These are phyloP conservation scores for Cladosporium sp. DNA, from an alignment of 2,329 filamentous ascomycete species.

Conservation along the genomic window DNA sequence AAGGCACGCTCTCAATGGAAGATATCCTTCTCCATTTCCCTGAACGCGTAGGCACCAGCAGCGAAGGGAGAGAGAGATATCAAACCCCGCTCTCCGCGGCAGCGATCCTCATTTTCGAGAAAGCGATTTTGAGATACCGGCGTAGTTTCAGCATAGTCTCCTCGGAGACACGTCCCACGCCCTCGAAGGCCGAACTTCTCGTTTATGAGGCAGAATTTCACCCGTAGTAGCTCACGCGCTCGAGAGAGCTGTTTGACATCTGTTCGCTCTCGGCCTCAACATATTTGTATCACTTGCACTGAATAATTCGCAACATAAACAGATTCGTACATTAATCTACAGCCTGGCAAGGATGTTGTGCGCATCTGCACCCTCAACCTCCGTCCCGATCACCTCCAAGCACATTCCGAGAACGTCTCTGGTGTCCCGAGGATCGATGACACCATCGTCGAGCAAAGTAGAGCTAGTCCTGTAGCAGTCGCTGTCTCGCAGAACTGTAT, in stretches of 20 bases:
- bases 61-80: neutral
- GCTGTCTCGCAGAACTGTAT: slow-evolving; percentile 1
- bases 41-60: too few relatives aligned
- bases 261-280: too few relatives aligned
- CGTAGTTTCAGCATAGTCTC: too few relatives aligned
- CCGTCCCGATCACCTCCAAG: neutral
- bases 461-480: slow-evolving; percentile 11
- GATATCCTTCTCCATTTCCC: neutral
- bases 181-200: too few relatives aligned
- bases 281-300: too few relatives aligned
- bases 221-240: too few relatives aligned
- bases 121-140: too few relatives aligned
- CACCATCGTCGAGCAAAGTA: slow-evolving; percentile 2
- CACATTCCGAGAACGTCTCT: neutral
- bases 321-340: neutral
- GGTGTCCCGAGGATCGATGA: neutral
- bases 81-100: neutral
- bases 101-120: too few relatives aligned
- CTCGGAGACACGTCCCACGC: too few relatives aligned
- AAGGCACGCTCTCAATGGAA: neutral
- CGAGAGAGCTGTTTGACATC: too few relatives aligned
- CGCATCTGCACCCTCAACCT: neutral
- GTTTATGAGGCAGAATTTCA: too few relatives aligned
- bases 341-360: neutral
- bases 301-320: too few relatives aligned